Conservation (phyloP, 805 yeast species). For the Saturnispora dispora region DNA sequence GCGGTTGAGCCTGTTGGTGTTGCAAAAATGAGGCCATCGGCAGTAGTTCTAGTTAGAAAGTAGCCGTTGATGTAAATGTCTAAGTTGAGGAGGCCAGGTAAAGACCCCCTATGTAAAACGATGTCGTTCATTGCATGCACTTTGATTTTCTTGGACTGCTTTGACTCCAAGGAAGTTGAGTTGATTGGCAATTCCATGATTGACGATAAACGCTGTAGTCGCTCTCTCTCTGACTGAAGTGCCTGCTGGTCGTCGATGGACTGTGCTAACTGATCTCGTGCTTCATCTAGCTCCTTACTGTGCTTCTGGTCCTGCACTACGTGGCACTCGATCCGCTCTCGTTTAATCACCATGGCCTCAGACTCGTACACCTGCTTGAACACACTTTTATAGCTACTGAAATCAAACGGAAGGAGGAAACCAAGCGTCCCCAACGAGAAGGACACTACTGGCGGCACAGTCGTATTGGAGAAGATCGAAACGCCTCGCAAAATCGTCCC, state of each 20-base stretch:
- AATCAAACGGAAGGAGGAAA: conserved; percentile 80
- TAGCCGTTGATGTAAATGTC: conserved; percentile 83
- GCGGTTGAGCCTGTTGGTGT: conserved; percentile 97
- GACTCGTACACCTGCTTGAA: conserved; percentile 60
- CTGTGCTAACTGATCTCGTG: conserved; percentile 2
- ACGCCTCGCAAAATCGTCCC: conserved; percentile 87
- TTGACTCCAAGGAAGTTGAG: conserved; percentile 11
- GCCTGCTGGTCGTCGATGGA: conserved; percentile 5
- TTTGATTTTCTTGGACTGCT: conserved; percentile 13
- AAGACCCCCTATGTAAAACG: conserved; percentile 76
- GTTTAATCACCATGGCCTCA: conserved; percentile 60
- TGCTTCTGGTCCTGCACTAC: conserved; percentile 29
- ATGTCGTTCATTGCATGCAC: conserved; percentile 87
- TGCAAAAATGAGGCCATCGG: conserved; percentile 78
- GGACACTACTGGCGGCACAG: conserved; percentile 82
- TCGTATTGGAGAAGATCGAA: conserved; percentile 57
- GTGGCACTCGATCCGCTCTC: conserved; percentile 75
- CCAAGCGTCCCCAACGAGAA: conserved; percentile 90
- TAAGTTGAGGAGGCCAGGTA: conserved; percentile 75
- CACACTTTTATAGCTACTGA: conserved; percentile 47
- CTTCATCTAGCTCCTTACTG: background rate
- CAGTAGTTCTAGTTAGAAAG: conserved; percentile 80
- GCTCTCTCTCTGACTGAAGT: conserved; percentile 9
- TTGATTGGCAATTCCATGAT: conserved; percentile 14
- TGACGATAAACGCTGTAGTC: conserved; percentile 9